Evolutionary conservation across 2,329 filamentous ascomycete genomes (phyloP), one percentile per base, ranked within the genome.

Genomic region (Paracoccidioides lutzii): DNA sequence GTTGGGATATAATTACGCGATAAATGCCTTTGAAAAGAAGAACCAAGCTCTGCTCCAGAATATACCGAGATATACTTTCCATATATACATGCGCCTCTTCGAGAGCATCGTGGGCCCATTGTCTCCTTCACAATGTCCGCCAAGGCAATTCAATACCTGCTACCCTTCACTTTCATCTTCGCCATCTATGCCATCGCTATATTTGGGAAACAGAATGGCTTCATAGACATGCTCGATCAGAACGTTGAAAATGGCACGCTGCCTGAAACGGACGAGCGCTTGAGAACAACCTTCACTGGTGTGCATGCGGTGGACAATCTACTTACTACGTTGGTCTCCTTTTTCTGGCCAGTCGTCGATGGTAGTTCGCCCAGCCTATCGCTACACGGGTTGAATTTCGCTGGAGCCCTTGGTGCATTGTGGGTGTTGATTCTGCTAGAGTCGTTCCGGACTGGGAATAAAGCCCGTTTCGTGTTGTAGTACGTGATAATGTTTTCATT

Each of bases 381-480:
- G 1, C 60, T 75, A 8, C 69, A 73, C 44, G 66, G 69, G 3
- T 59, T 73, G 12, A 66, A 65, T 5, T 72, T 75, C 30, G 69
- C 70, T 4, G 71, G 71, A 5, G 69, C 72, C 3, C 69, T 74
- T 51, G 69, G 69, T 3, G 67, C 70, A 3, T 65, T 70, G n/a
- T 76, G 71, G 71, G 63, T 69, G 4, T 58, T 76, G 44, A 62
- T 78, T 30, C 64, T 69, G 2, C 64, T 78, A 55, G 76, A 78
- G 59, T 67, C 72, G 9, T 69, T 75, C 64, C 66, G 76, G 44
- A 62, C 61, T 15, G 75, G 75, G 0, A 77, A 77, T 62, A 62
- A 66, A 10, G 66, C 71, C 52, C 73, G 65, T 5, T 53, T 71
- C 15, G 64, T 71, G 43, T 71, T 71, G 40, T 73, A 70, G 74